These are phyloP conservation scores for Vickermania spadyakhi DNA, from an alignment of 208 protist species.

Conservation along the genomic window DNA sequence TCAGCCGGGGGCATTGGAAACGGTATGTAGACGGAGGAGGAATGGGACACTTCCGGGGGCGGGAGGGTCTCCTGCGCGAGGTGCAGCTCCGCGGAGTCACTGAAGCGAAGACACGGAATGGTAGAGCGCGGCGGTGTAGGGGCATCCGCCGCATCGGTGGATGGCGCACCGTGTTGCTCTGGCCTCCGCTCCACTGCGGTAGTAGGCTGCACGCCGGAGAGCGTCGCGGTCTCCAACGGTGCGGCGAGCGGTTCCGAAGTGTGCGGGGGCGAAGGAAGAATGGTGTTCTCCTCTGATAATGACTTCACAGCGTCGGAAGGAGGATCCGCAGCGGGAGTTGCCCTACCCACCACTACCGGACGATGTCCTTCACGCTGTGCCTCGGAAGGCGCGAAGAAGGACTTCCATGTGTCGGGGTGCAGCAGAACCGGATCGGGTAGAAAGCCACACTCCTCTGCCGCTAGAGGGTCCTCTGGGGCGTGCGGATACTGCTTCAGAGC, in stretches of 20 bases:
- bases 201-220: background rate
- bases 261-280: too few relatives aligned
- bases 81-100: background rate
- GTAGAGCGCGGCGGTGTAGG: background rate
- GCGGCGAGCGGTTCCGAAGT: background rate
- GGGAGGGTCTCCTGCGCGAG: background rate
- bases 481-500: background rate
- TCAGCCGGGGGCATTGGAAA: background rate
- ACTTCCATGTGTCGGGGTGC: background rate
- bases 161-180: background rate
- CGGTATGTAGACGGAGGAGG: background rate
- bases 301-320: background rate
- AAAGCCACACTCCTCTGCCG: background rate
- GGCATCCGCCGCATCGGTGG: too few relatives aligned
- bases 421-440: background rate
- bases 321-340: background rate
- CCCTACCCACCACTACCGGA: background rate
- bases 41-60: background rate
- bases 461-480: background rate
- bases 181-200: background rate
- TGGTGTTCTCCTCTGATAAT: too few relatives aligned
- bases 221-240: background rate
- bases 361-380: background rate
- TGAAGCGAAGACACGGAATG: background rate
- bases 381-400: background rate